These are phyloP conservation scores for Globisporangium barbulae DNA, from an alignment of 352 stramenopile genomes.

Conservation along the genomic window DNA sequence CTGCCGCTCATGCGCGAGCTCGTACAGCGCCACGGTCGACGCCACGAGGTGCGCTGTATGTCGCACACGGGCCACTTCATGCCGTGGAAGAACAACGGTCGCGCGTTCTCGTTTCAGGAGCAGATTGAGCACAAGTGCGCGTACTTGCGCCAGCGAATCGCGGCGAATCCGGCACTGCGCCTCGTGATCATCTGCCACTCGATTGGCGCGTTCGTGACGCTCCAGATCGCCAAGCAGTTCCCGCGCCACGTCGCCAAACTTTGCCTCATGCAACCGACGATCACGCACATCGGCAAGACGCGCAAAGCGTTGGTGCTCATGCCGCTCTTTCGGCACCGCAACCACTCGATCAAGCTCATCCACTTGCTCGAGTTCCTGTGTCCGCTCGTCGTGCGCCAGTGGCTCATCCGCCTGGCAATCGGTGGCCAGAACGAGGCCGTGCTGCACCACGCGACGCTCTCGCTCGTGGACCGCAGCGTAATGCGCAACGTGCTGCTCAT, in stretches of 20 bases:
- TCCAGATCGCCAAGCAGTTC: conserved; percentile 53
- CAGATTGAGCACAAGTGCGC: conserved; percentile 54
- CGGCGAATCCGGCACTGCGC: conserved; percentile 38
- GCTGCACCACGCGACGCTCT: conserved; percentile 49
- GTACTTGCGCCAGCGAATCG: conserved; percentile 42
- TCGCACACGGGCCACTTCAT: conserved; percentile 63
- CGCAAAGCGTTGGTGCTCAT: conserved; percentile 41
- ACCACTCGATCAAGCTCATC: conserved; percentile 33
- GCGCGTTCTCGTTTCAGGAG: conserved; percentile 48
- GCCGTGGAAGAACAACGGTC: conserved; percentile 57
- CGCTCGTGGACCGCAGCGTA: conserved; percentile 51
- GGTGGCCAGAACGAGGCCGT: conserved; percentile 32
- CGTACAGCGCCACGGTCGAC: conserved; percentile 25
- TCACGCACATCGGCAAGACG: conserved; percentile 57
- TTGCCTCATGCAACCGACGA: conserved; percentile 68
- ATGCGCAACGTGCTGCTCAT: conserved; percentile 65
- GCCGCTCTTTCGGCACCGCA: conserved; percentile 43
- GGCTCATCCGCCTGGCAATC: conserved; percentile 40
- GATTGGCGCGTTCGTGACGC: conserved; percentile 52
- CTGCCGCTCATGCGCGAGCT: conserved; percentile 63
- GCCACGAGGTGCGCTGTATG: conserved; percentile 54
- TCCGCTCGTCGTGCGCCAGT: conserved; percentile 37
- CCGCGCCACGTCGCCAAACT: conserved; percentile 51
- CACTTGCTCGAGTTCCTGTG: conserved; percentile 38
- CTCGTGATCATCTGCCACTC: conserved; percentile 66